phyloP scores from a whole-genome alignment of 331 rosid genomes.

The Malus hybrid region DNA sequence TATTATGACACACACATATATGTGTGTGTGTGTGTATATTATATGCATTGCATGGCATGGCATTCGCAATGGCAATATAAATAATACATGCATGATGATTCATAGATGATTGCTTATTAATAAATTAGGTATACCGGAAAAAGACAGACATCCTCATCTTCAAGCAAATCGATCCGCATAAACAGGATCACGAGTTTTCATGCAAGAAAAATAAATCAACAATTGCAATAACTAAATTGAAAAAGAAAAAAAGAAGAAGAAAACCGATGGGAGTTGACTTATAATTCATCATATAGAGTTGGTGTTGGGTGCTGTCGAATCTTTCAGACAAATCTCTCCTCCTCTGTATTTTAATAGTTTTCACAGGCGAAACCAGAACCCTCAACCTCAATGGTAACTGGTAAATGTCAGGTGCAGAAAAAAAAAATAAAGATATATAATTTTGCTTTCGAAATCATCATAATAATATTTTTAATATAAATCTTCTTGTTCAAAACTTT shows the following conservation, averaged over 20 bases:
- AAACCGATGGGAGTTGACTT: slow-evolving; percentile 31
- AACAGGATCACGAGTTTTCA: slow-evolving; percentile 27
- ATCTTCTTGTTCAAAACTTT: too few relatives aligned
- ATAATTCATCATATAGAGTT: neutral
- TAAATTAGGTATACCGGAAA: neutral
- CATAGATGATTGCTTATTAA: neutral
- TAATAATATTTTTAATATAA: too few relatives aligned
- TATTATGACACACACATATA: too few relatives aligned
- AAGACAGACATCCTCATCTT: slow-evolving; percentile 32
- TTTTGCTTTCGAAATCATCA: neutral
- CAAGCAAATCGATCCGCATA: slow-evolving; percentile 33
- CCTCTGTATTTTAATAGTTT: slow-evolving; percentile 20
- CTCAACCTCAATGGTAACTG: too few relatives aligned
- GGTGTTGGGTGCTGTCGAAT: slow-evolving; percentile 21
- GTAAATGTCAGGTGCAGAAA: neutral
- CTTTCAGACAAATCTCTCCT: slow-evolving; percentile 17
- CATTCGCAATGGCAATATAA: too few relatives aligned
- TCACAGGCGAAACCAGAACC: slow-evolving; percentile 19
- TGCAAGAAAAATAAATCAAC: neutral
- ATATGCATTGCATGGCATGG: too few relatives aligned
- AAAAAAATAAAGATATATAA: neutral
- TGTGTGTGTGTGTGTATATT: too few relatives aligned
- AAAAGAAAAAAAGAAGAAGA: neutral
- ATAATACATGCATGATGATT: neutral
- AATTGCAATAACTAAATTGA: neutral